Base-by-base conservation (phyloP, 306 rosid genomes). In the Inga oerstediana region DNA sequence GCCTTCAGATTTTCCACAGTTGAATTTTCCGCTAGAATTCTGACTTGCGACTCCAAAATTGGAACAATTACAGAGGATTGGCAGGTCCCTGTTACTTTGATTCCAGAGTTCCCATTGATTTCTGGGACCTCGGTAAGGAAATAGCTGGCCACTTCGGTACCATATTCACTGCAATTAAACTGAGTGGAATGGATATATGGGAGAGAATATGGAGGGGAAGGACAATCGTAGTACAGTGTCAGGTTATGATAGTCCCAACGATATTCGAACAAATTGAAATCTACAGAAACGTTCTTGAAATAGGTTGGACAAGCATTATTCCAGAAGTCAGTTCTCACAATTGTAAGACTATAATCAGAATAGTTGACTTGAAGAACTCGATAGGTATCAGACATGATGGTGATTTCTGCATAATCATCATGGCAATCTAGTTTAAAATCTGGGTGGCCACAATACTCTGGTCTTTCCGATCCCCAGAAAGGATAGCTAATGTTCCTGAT, bases 401-500 rank as follows among this genome's bases (percentile, higher is more conserved):
- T 24, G 54, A 72, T 82, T 79, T 74, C 0, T 13, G 89, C 86
- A 5, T 20, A 74, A 56, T 76, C 84, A 4, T 56, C 79, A 3
- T 11, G 62, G 82, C 97, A 92, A 51, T 71, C 20, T n/a, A 90
- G 83, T 80, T 82, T 20, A 80, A 92, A 90, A 2, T 78, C 71
- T 1, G 94, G 94, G 74, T 82, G 89, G 79, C 94, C 91, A 75
- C 94, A 89, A 61, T 88, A 84, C 2, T 51, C 32, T 8, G 92
- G 86, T 27, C 89, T 88, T 74, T 27, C 79, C 0, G 78, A 71
- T 37, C 87, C 91, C 91, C 88, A 90, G 68, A 90, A 92, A 69
- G 93, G 94, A 37, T 88, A 90, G 15, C 51, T 34, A 30, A 92
- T 78, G 64, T 80, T 41, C 64, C 11, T 10, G 6, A 84, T 24